Base-by-base conservation (phyloP, 2,329 filamentous ascomycete species). In the Penicillium sp. region DNA sequence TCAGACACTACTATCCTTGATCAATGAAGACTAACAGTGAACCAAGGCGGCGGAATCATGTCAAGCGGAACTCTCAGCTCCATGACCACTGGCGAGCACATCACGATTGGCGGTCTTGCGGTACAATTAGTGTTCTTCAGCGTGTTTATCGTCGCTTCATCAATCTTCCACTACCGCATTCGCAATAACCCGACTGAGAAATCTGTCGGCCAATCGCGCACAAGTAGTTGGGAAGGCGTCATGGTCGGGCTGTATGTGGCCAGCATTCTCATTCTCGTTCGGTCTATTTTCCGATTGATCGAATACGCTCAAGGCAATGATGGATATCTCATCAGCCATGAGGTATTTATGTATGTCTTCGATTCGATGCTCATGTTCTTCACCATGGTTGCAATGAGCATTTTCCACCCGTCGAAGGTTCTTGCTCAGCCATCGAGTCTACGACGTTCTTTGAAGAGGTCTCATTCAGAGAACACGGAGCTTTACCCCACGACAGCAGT, bases 291-390 rank as follows among this genome's bases (percentile, higher is more conserved):
- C 32, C 60, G 63, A 2, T 35, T 65, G 4, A 46, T 62, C 6
- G 63, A 65, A 41, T 65, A 58, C 27, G 52, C 52, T 4, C 60
- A 64, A 41, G 63, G 62, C 6, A 63, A 63, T 13, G 25, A 56
- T 50, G 62, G 63, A 4, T 64, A 63, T 41, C 18, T 64, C 3
- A 60, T 64, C 7, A 58, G 59, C 15, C 63, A 65, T 23, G 63
- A 65, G 46, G 56, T 46, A 2, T 63, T 62, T 21, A 45, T 63
- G 21, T 65, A 65, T 50, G 56, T 65, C 2, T 65, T 65, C 39
- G 63, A 65, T 32, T 18, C 47, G 6, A 50, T 29, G 15, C 15
- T 50, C 10, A 50, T 50, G 47, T 34, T 50, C 5, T 42, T 50
- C 4, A 1, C 47, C 2, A 50, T 50, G 47, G 6, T 50, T 50